phyloP scores from a whole-genome alignment of 1,284 basidiomycete genomes.

The Stygiomarasmius scandens region DNA sequence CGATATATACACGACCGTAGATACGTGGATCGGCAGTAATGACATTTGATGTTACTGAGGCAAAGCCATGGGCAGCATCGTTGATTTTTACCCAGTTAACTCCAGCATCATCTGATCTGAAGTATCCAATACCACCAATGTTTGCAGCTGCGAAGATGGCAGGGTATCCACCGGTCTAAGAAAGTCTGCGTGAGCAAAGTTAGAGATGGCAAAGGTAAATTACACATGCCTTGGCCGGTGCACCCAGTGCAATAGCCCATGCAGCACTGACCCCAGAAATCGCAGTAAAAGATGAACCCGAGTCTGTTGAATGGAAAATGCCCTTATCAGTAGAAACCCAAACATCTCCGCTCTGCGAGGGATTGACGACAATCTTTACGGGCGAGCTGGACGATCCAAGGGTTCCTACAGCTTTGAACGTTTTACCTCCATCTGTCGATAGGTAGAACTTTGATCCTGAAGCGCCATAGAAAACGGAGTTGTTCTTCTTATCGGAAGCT shows the following conservation, averaged over 20 bases:
- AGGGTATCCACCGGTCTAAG: conserved; percentile 49
- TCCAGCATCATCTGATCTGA: conserved; percentile 57
- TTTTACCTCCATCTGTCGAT: conserved; percentile 55
- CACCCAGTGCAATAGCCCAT: conserved; percentile 62
- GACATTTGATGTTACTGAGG: conserved; percentile 48
- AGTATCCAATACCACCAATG: conserved; percentile 52
- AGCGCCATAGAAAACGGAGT: conserved; percentile 60
- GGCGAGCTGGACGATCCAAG: conserved; percentile 53
- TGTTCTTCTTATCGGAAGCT: conserved; percentile 62
- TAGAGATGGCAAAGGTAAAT: not conserved
- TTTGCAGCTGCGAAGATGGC: conserved; percentile 59
- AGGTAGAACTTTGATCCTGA: conserved; percentile 58
- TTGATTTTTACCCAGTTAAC: conserved; percentile 65
- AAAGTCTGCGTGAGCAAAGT: too few species aligned
- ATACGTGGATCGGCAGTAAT: conserved; percentile 56
- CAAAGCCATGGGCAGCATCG: conserved; percentile 63
- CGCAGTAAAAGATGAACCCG: conserved; percentile 51
- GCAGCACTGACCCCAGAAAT: conserved; percentile 52
- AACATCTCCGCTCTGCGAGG: conserved; percentile 53
- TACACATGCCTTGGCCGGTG: conserved; percentile 39
- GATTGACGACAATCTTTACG: conserved; percentile 56
- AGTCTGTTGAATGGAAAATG: conserved; percentile 62
- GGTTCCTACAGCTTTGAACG: conserved; percentile 46
- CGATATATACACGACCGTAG: conserved; percentile 64
- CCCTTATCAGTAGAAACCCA: conserved; percentile 62